These are phyloP conservation scores for Prunus davidiana DNA, from an alignment of 306 rosid genomes.

Conservation along the genomic window DNA sequence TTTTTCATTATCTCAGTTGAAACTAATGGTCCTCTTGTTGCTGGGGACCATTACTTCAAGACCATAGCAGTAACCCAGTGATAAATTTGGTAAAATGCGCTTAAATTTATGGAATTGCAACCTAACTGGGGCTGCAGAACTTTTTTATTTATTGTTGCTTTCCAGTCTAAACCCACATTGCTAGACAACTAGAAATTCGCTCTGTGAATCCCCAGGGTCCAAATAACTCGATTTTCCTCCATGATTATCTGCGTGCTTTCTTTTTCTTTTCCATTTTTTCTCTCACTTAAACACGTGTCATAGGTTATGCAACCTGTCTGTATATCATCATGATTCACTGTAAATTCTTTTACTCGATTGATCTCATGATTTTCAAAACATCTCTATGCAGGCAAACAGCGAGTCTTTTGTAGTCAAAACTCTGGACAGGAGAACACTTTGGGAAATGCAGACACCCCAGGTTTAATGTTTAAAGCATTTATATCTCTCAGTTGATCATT, in stretches of 20 bases:
- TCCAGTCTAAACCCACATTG: neutral
- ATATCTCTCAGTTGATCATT: neutral
- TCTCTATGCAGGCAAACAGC: conserved; percentile 65
- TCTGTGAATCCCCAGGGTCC: neutral
- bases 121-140: neutral
- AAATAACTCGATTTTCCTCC: neutral
- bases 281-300: neutral
- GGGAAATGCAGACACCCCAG: conserved; percentile 99
- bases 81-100: neutral
- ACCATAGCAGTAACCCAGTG: neutral
- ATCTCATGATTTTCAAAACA: conserved; percentile 16
- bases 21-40: neutral
- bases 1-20: neutral
- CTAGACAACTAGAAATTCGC: neutral
- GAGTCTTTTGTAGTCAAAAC: conserved; percentile 81
- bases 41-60: neutral
- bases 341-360: conserved; percentile 2
- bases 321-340: neutral
- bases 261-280: neutral
- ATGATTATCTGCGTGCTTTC: neutral
- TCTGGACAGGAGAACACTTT: conserved; percentile 74
- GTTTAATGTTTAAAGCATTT: conserved; percentile 32
- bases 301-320: neutral
- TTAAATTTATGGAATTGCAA: neutral
- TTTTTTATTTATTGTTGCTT: neutral